Base-by-base conservation (phyloP, 2,329 filamentous ascomycete genomes). In the Sclerotinia borealis region DNA sequence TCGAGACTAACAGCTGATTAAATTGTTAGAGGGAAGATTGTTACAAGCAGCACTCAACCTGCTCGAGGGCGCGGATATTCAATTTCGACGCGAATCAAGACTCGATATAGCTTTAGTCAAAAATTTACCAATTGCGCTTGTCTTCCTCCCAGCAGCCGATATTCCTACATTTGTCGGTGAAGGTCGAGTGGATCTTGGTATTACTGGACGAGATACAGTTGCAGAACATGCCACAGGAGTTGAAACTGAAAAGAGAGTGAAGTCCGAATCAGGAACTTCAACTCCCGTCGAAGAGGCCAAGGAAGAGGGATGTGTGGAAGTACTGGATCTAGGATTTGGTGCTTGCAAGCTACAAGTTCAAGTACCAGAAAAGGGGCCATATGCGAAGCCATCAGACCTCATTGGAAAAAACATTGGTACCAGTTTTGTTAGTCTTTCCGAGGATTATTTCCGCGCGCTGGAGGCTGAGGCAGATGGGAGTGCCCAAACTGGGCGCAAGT, bases 141-240 rank as follows among this genome's bases (percentile, higher is more conserved):
- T 99, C 74, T 99, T 99, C 81, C 89, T 99, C 31, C 95, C 95
- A 36, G 95, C 93, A 43, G 93, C 92, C 69, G 95, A 99, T 76
- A 99, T 99, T 74, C 95, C 95, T 6, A 96, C 92, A 45, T 98
- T 98, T 74, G 93, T 99, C 54, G 93, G 93, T 63, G 93, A 98
- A 78, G 95, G 95, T 64, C 88, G 89, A 67, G 92, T 96, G 54
- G 93, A 96, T 74, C 82, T 99, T 19, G 95, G 95, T 67, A 99
- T 99, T 75, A 98, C 95, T 0, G 95, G 95, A 58, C 85, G 86
- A 72, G 95, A 99, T 75, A 92, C 96, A 74, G 92, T 98, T 55
- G 88, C 89, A 66, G 93, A 98, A 78, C 91, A 97, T 78, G 91
- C 93, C 77, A 87, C 89, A 51, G 80, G 79, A 34, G 79, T 86